A percentile compares a stretch with the other conserved stretches of the same genome.
Conservation (phyloP, 1,284 basidiomycete species). For the Stereum hirsutum region DNA sequence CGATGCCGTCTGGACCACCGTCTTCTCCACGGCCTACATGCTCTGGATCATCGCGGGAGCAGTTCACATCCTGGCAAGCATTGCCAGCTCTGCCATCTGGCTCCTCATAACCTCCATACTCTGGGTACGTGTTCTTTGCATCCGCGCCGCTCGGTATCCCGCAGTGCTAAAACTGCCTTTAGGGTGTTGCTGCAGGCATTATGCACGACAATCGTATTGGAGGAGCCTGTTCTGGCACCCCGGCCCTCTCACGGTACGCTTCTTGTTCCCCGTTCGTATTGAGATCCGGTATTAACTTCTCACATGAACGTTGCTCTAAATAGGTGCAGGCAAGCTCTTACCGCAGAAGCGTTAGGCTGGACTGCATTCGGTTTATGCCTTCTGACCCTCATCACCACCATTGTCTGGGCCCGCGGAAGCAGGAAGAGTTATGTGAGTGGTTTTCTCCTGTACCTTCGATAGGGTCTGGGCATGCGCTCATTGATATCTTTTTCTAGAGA, state of each 20-base stretch:
- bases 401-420: constrained; percentile 47
- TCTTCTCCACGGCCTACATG: constrained; percentile 60
- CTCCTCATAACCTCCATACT: constrained; percentile 48
- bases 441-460: background rate
- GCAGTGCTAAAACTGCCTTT: background rate
- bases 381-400: constrained; percentile 47
- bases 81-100: constrained; percentile 73
- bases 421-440: constrained; percentile 34
- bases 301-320: constrained; percentile 5
- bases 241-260: constrained; percentile 41
- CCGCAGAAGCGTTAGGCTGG: constrained; percentile 68
- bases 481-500: background rate
- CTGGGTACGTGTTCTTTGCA: constrained; percentile 40
- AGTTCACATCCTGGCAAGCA: constrained; percentile 55
- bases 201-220: constrained; percentile 54
- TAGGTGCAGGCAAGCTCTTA: constrained; percentile 61
- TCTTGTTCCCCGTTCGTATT: too few species aligned
- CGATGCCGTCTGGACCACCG: constrained; percentile 60
- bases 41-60: constrained; percentile 60
- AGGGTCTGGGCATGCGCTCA: background rate
- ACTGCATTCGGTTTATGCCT: constrained; percentile 61
- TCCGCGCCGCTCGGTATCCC: background rate
- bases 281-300: constrained; percentile 8
- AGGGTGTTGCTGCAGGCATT: constrained; percentile 59
- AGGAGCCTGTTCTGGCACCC: constrained; percentile 43